A percentile compares a stretch with the other conserved stretches of the same genome.
Conservation (phyloP, 1,139 yeast species). For the Magnusiomyces sp. region DNA sequence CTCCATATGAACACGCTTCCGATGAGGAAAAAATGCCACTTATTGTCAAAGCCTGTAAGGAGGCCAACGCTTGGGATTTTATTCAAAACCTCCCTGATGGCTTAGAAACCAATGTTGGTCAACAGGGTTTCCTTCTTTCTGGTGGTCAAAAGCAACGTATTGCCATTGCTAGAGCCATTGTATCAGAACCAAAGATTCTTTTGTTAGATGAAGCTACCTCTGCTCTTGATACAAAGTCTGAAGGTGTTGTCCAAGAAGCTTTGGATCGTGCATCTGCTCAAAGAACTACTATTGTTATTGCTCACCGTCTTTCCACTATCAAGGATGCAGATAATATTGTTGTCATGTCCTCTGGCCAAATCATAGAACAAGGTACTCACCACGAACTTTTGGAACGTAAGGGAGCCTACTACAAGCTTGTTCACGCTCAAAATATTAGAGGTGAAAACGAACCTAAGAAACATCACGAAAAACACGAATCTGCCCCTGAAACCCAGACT, state of each 20-base stretch:
- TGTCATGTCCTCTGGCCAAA: slow-evolving; percentile 36
- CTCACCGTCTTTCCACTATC: slow-evolving; percentile 71
- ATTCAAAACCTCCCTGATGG: slow-evolving; percentile 34
- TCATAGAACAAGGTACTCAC: slow-evolving; percentile 38
- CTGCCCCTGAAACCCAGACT: neutral
- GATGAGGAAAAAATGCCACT: slow-evolving; percentile 28
- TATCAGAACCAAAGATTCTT: slow-evolving; percentile 53
- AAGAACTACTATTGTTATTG: slow-evolving; percentile 68
- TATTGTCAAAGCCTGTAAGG: slow-evolving; percentile 32
- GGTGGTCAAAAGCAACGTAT: slow-evolving; percentile 92
- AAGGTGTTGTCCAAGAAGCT: slow-evolving; percentile 43
- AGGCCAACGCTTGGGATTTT: slow-evolving; percentile 38
- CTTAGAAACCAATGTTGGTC: slow-evolving; percentile 48
- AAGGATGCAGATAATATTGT: slow-evolving; percentile 42
- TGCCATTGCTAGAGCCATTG: slow-evolving; percentile 76
- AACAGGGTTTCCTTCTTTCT: slow-evolving; percentile 45
- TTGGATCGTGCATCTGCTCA: slow-evolving; percentile 53
- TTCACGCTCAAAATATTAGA: slow-evolving; percentile 31
- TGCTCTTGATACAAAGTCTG: slow-evolving; percentile 67
- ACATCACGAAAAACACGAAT: neutral
- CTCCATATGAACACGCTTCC: slow-evolving; percentile 41
- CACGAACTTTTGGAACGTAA: slow-evolving; percentile 28
- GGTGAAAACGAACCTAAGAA: neutral
- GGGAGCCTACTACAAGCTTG: slow-evolving; percentile 32
- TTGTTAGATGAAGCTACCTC: slow-evolving; percentile 72